These are phyloP conservation scores for Calonectria henricotiae DNA, from an alignment of 2,329 filamentous ascomycete species.

Conservation along the genomic window DNA sequence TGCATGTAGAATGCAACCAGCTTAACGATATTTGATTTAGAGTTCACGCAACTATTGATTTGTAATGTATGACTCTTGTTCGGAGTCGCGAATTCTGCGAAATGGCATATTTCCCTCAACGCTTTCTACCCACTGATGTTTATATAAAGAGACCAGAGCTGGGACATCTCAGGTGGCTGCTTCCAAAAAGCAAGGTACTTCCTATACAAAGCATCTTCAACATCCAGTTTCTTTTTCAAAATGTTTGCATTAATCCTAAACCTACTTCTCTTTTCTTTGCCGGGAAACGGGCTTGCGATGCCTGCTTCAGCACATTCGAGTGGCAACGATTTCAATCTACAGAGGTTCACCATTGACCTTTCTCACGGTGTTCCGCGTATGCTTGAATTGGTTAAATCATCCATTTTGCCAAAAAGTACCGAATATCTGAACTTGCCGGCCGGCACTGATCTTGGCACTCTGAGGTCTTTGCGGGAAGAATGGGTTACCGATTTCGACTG, in stretches of 20 bases:
- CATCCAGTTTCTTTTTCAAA: too few species aligned
- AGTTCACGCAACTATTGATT: not conserved
- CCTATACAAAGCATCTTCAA: not conserved
- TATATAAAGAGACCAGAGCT: not conserved
- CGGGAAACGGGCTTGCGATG: not conserved
- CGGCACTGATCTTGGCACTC: conserved; percentile 37
- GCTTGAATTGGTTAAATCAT: conserved; percentile 38
- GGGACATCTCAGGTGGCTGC: too few species aligned
- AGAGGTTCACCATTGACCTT: conserved; percentile 36
- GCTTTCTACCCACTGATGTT: not conserved
- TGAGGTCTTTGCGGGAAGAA: conserved; percentile 36
- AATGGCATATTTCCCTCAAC: not conserved
- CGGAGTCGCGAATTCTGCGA: not conserved
- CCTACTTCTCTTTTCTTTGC: not conserved
- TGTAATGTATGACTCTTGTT: not conserved
- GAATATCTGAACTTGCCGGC: conserved; percentile 23
- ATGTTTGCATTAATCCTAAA: not conserved
- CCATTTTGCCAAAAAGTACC: conserved; percentile 32
- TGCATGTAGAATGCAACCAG: not conserved
- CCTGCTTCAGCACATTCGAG: not conserved
- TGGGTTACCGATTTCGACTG: conserved; percentile 45
- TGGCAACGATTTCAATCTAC: not conserved
- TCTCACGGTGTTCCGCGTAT: conserved; percentile 34
- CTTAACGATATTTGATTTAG: not conserved
- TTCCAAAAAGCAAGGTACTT: not conserved